Percentiles rank a stretch among this genome's conserved stretches.
Conservation (phyloP, 2,329 filamentous ascomycete genomes). For the Talaromyces sp. region DNA sequence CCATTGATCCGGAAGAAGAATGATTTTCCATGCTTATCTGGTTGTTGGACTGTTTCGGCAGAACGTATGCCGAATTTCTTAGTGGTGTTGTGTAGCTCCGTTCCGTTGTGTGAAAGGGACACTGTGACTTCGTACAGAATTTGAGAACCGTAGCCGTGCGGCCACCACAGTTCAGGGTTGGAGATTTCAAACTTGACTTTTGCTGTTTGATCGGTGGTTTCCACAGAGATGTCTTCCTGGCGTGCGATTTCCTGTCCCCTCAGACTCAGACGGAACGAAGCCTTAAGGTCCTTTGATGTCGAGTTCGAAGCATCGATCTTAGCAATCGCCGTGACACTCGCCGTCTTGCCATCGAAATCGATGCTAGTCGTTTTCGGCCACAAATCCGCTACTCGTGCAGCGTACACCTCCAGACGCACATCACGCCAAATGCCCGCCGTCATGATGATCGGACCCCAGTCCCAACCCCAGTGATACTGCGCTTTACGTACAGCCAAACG, state of each 20-base stretch:
- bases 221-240: conserved; percentile 35
- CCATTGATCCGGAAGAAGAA: conserved; percentile 66
- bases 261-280: conserved; percentile 10
- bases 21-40: conserved; percentile 55
- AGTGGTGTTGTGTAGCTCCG: conserved; percentile 43
- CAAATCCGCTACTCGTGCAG: conserved; percentile 46
- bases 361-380: conserved; percentile 42
- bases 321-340: conserved; percentile 38
- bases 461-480: conserved; percentile 68
- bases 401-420: conserved; percentile 42
- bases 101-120: conserved; percentile 40
- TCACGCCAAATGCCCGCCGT: conserved; percentile 65
- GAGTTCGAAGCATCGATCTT: conserved; percentile 32
- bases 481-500: conserved; percentile 58
- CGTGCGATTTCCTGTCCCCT: conserved; percentile 29
- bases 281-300: not conserved
- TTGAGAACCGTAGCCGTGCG: conserved; percentile 57
- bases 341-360: conserved; percentile 41
- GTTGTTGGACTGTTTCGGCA: conserved; percentile 33
- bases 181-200: conserved; percentile 17
- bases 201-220: not conserved
- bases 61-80: conserved; percentile 57
- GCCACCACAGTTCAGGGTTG: conserved; percentile 58
- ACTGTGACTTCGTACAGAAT: conserved; percentile 53
- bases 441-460: conserved; percentile 64